Conservation (phyloP, 768 basidiomycete genomes). For the Fomitopsis serialis region DNA sequence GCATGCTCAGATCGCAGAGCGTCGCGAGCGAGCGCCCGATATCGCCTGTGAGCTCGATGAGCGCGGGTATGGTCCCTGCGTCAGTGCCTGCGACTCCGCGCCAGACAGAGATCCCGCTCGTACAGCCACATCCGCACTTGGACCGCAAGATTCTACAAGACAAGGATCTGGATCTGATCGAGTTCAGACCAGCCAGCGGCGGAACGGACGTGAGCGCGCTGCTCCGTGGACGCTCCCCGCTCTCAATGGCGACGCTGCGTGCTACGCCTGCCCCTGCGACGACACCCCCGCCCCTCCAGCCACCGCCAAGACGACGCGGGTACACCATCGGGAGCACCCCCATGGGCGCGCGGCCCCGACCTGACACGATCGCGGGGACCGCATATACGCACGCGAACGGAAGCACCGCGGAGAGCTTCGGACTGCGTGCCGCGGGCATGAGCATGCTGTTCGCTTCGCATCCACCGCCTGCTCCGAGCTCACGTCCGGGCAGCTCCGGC, state of each 20-base stretch:
- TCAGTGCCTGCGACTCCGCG: slow-evolving; percentile 17
- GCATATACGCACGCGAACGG: slow-evolving; percentile 26
- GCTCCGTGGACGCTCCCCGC: not conserved
- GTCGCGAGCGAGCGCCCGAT: slow-evolving; percentile 19
- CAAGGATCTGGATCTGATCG: slow-evolving; percentile 24
- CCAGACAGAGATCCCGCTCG: slow-evolving; percentile 24
- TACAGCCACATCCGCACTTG: slow-evolving; percentile 27
- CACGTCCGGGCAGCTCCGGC: not conserved
- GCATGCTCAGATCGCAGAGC: slow-evolving; percentile 41
- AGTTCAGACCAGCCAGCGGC: not conserved
- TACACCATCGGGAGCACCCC: slow-evolving; percentile 20
- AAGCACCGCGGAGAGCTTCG: slow-evolving; percentile 31
- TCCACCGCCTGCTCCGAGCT: not conserved
- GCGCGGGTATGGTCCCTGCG: slow-evolving; percentile 6
- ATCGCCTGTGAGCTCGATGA: slow-evolving; percentile 8
- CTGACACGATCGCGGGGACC: slow-evolving; percentile 8
- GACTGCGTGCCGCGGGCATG: slow-evolving; percentile 15
- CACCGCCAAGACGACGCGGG: slow-evolving; percentile 25
- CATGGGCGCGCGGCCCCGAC: not conserved
- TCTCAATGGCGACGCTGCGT: not conserved
- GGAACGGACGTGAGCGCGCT: not conserved
- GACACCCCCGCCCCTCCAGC: slow-evolving; percentile 24
- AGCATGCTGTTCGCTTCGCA: not conserved
- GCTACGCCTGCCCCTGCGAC: not conserved
- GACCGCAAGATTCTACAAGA: slow-evolving; percentile 37